Base-by-base conservation (phyloP, 148 eudicot genomes). In the Polygonum maritimum region DNA sequence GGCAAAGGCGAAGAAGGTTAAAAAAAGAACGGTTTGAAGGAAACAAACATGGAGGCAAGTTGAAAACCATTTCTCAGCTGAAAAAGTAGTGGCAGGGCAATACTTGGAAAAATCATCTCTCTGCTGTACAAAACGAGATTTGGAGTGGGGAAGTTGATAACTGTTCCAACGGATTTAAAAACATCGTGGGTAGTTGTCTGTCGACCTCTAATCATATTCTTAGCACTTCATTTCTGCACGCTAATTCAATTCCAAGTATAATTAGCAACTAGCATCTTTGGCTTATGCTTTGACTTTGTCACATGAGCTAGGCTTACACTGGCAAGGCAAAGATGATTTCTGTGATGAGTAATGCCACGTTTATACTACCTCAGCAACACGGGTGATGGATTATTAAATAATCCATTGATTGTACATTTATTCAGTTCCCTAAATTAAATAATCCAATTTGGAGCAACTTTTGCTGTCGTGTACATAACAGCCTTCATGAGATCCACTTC, bases 401-500 rank as follows among this genome's bases (percentile, higher is more conserved):
- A 57, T 57, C 63, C 55, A 49, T 1, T 57, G 63, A 57, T 33
- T 57, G 63, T 21, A 19, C 11, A 19, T 6, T n/a, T 57, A 57
- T 9, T 57, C 63, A 57, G 33, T 7, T 57, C 22, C 63, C 13
- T 21, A 7, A 19, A 57, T 57, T 19, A 19, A 19, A 19, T 57
- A 57, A 19, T 57, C 35, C 33, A 11, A 57, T 57, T 57, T 55
- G 8, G 62, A 55, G 1, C 3, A 55, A 31, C 62, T n/a, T 55
- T 55, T 2, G 31, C 22, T 54, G 60, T 54, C 22, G 22, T 18
- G 22, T 54, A n/a, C 62, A n/a, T 21, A 57, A 35, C 44, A 33
- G 14, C 71, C 35, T 65, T 65, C 71, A 65, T 14, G 71, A 65
- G 41, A 40, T 65, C 41, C 71, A 65, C 71, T 67, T 67, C 71